Base-by-base conservation (phyloP, 768 basidiomycete species). In the Pleurotus salmoneostramineus region DNA sequence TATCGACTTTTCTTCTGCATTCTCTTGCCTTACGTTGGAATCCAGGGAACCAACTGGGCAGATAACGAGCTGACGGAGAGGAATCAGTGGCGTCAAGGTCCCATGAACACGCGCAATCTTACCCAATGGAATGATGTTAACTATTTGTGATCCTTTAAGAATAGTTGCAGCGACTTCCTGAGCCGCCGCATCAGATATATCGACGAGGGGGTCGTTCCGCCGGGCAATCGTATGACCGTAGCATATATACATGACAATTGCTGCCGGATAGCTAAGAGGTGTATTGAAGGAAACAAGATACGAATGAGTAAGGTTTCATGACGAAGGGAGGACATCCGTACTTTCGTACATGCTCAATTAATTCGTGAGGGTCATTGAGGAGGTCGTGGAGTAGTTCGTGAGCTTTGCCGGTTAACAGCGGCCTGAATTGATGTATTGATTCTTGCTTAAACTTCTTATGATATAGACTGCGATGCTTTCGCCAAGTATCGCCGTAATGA, bases 351-450 rank as follows among this genome's bases (percentile, higher is more conserved):
- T 71, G 67, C 3, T 65, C 55, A 3, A 62, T 49, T 10, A 68
- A 51, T 11, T 62, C 54, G 0, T 62, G 61, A 1, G 72, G 71
- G 17, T 63, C 56, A 15, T 58, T 54, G 12, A 70, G 55, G 4
- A 78, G 45, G 11, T 68, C 69, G 11, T 61, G 47, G 14, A 74
- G 62, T 31, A 78, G 65, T 17, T 64, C 55, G 6, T 60, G 63
- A 2, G 68, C 70, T 63, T 75, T 67, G 8, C 45, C 31, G 44
- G 68, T 61, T 32, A 66, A 60, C 8, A 68, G 55, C 6, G 62
- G 62, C 14, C 58, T 34, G 56, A 67, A 46, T 15, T 44, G 44
- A n/a, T 43, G 44, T 15, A 56, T 21, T 10, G 55, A 43, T 31
- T 62, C 57, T 32, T 43, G 55, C 40, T 46, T 43, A 35, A 56